These are phyloP conservation scores for Rhizopus arrhizus DNA, from an alignment of 371 early-diverging fungal genomes.

Conservation along the genomic window DNA sequence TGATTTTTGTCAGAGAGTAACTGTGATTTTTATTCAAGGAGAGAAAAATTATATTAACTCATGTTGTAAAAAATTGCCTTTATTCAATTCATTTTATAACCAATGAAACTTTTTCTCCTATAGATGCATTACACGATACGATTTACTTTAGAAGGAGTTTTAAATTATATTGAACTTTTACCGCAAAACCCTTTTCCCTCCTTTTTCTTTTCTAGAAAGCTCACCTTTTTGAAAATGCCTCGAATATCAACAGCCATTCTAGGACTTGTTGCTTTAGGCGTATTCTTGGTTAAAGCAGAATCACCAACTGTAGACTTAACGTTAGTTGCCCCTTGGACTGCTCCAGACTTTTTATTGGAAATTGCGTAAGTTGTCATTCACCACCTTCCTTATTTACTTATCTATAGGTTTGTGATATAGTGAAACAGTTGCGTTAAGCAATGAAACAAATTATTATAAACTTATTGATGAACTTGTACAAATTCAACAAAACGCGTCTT, in stretches of 20 bases:
- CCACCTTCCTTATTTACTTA: neutral
- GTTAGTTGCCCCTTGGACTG: constrained; percentile 61
- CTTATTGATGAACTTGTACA: constrained; percentile 54
- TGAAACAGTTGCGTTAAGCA: constrained; percentile 66
- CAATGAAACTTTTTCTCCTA: too few relatives aligned
- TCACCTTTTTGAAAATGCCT: neutral
- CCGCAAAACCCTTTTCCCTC: neutral
- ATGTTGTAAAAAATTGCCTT: too few relatives aligned
- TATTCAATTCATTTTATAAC: too few relatives aligned
- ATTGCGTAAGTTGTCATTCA: constrained; percentile 54
- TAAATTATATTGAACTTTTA: constrained; percentile 1
- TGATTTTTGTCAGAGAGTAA: too few relatives aligned
- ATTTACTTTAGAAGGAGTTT: neutral
- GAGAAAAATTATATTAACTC: too few relatives aligned
- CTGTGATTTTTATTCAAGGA: too few relatives aligned
- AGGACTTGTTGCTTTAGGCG: constrained; percentile 14
- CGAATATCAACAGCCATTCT: constrained; percentile 23
- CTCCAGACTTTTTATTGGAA: constrained; percentile 61
- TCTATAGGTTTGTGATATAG: constrained; percentile 28
- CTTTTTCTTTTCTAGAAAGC: neutral
- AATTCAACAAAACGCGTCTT: constrained; percentile 20
- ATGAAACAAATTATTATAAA: constrained; percentile 62
- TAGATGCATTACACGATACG: too few relatives aligned
- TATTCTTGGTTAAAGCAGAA: constrained; percentile 1
- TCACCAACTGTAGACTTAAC: constrained; percentile 60